Evolutionary conservation across 2,329 filamentous ascomycete species (phyloP), one percentile per base, ranked within the genome.

Genomic region (Gnomoniopsis smithogilvyi): DNA sequence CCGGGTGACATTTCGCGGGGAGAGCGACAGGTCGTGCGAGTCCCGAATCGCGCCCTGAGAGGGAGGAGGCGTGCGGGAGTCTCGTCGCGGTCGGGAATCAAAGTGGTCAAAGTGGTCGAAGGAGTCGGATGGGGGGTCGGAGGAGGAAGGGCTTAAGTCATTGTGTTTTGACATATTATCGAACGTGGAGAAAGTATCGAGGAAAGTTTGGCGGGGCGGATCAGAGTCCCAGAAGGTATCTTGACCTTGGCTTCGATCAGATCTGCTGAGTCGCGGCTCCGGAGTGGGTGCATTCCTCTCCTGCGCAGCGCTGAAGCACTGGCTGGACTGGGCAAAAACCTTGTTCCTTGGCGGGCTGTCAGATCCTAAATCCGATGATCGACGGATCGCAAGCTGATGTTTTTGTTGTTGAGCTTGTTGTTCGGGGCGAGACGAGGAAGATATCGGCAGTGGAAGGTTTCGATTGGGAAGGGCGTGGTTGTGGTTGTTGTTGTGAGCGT

Each of bases 1-100:
- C 66, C 94, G 87, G 45, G 90, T 91, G 63, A 91, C 86, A 70
- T 91, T 85, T 62, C 87, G 81, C 51, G 89, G 85, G 53, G 88
- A 88, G 67, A 96, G 81, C 59, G 91, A 93, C 63, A 97, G 81
- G 72, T 96, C 93, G 78, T 97, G 93, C 51, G 89, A 92, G 74
- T 93, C 87, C 64, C 82, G 77, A 56, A 72, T 69, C 65, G 67
- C 63, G 63, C 69, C 64, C 62, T 60, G 66, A 30, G 63, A 56
- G 54, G 72, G 62, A 61, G 70, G 64, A 64, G 63, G 60, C 10
- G 59, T 58, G 46, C n/a, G 19, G 46, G 48, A 22, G 46, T 30
- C 14, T 21, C 43, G 46, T 70, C 66, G 67, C 66, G 67, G 55
- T 68, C 68, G 64, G 69, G 72, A 54, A 62, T 46, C 21, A 12